Evolutionary conservation across 2,329 filamentous ascomycete genomes (phyloP).

Genomic region (Talaromyces sp.): DNA sequence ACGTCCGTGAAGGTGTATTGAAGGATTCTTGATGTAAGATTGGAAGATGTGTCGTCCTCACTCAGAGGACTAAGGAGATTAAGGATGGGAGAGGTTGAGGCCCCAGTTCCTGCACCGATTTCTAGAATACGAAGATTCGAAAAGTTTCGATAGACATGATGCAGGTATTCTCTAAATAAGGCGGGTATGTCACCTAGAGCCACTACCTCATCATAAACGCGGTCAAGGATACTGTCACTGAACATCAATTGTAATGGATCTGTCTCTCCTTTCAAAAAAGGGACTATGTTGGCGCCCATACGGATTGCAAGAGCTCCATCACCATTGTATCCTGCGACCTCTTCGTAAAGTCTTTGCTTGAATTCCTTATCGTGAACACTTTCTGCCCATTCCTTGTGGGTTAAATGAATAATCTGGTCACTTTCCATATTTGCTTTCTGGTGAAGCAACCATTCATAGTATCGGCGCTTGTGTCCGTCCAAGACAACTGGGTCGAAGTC

Average conservation of each 20-base stretch:
- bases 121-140: constrained; percentile 37
- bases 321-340: constrained; percentile 24
- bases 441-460: constrained; percentile 30
- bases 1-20: constrained; percentile 32
- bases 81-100: constrained; percentile 39
- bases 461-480: constrained; percentile 28
- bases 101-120: constrained; percentile 46
- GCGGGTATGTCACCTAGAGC: constrained; percentile 24
- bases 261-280: constrained; percentile 27
- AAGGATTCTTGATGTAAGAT: constrained; percentile 7
- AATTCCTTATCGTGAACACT: constrained; percentile 20
- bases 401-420: constrained; percentile 26
- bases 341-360: constrained; percentile 24
- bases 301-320: constrained; percentile 32
- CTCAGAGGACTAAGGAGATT: constrained; percentile 22
- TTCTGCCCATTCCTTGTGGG: constrained; percentile 24
- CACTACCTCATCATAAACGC: constrained; percentile 28
- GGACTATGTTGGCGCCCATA: constrained; percentile 31
- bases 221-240: constrained; percentile 30
- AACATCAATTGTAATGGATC: constrained; percentile 37
- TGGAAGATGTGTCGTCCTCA: constrained; percentile 1
- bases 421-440: constrained; percentile 20
- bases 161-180: constrained; percentile 22
- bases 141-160: constrained; percentile 24
- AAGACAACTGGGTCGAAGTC: constrained; percentile 20